Evolutionary conservation across 345 rosid genomes (phyloP).

Genomic region (Rhodamnia rubescens): DNA sequence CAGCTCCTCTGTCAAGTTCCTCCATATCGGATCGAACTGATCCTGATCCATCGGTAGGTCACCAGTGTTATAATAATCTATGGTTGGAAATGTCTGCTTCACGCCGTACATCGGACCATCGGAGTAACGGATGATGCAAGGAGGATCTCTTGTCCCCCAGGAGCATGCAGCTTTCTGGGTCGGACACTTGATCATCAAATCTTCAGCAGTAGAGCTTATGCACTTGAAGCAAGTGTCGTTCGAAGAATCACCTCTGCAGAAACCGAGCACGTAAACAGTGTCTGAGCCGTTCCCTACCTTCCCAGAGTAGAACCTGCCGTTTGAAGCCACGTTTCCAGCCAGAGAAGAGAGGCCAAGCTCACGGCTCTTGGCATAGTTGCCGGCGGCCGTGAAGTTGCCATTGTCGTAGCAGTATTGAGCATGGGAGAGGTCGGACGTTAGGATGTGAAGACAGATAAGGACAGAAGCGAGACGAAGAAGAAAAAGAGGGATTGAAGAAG

Average conservation of each 20-base stretch:
- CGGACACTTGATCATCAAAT: background rate
- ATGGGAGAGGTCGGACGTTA: background rate
- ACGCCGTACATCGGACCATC: background rate
- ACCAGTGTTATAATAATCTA: rapidly evolving
- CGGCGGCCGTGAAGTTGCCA: background rate
- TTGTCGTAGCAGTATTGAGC: background rate
- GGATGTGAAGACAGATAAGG: background rate
- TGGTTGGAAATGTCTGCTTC: background rate
- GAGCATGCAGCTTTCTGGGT: background rate
- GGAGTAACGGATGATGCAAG: background rate
- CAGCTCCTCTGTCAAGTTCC: background rate
- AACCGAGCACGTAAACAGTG: background rate
- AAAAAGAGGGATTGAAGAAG: background rate
- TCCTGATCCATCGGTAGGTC: background rate
- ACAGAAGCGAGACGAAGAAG: background rate
- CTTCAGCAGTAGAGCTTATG: background rate
- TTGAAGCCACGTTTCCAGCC: background rate
- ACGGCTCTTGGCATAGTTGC: background rate
- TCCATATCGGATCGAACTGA: background rate
- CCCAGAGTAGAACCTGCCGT: background rate
- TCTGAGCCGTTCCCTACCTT: background rate
- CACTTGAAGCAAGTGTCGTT: background rate
- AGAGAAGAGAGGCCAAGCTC: background rate
- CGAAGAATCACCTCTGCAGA: background rate
- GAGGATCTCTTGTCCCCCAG: background rate